These are phyloP conservation scores for Hortaea sp. DNA, from an alignment of 2,329 filamentous ascomycete genomes.

Conservation along the genomic window DNA sequence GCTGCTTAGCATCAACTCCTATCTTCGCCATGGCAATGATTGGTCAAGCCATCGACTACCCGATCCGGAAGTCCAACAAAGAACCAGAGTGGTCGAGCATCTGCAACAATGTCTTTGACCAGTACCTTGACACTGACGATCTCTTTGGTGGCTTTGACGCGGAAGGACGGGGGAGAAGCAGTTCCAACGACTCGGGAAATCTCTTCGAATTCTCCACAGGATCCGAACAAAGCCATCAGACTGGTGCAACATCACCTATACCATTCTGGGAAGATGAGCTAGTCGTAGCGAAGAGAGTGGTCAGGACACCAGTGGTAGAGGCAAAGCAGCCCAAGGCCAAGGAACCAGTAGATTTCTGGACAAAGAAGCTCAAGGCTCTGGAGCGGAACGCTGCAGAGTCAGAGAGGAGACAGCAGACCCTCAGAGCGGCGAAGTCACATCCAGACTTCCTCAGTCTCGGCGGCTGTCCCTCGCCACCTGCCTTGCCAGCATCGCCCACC, in stretches of 20 bases:
- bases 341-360: constrained; percentile 42
- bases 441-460: constrained; percentile 28
- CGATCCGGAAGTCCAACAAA: constrained; percentile 42
- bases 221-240: constrained; percentile 40
- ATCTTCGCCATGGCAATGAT: constrained; percentile 12
- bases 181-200: constrained; percentile 40
- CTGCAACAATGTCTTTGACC: constrained; percentile 53
- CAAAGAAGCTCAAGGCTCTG: constrained; percentile 41
- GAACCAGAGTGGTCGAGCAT: constrained; percentile 45
- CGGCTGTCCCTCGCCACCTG: constrained; percentile 25
- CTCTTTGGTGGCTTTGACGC: constrained; percentile 37
- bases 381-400: constrained; percentile 39
- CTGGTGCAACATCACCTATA: constrained; percentile 36
- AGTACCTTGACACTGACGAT: constrained; percentile 49
- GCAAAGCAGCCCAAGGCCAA: constrained; percentile 27
- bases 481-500: constrained; percentile 17
- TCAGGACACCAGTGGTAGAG: constrained; percentile 5
- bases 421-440: constrained; percentile 22
- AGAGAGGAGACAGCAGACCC: constrained; percentile 31
- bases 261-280: constrained; percentile 32
- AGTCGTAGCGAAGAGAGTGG: constrained; percentile 1
- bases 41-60: constrained; percentile 13
- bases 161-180: constrained; percentile 38
- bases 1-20: background rate
- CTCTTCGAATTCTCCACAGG: constrained; percentile 36